Evolutionary conservation across 495 filamentous ascomycete genomes (phyloP), one percentile per base, ranked within the genome.

Genomic region (Podospora australis): DNA sequence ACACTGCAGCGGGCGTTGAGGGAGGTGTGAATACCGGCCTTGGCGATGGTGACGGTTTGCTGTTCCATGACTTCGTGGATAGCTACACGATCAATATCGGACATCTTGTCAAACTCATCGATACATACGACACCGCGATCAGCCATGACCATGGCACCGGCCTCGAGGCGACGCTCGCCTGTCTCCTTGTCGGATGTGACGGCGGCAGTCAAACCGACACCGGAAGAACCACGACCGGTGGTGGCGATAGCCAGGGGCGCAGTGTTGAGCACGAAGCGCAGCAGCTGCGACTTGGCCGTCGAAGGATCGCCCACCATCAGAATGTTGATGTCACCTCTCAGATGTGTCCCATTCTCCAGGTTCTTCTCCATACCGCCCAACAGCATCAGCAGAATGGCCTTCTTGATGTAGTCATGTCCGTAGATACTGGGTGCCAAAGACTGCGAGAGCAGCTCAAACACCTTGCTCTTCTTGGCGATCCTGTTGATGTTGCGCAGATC

Each of bases 11-110:
- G 82, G 25, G 92, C 94, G 58, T 99, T 99, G 48, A 99, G 79
- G 17, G 89, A 95, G 5, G 92, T 99, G 68, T 99, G 92, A 40
- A 99, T 99, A 54, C 92, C 92, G 4, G 92, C 92, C 70, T 99
- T 99, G 22, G 92, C 92, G 58, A 99, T 97, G 22, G 92, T 99
- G 50, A 99, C 92, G 0, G 92, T 99, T 64, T 99, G 92, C 71
- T 99, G 92, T 68, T 99, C 92, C 92, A 99, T 99, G 47, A 99
- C 92, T 88, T 99, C 92, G 78, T 99, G 92, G 58, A 99, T 99
- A 39, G 92, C 92, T 17, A 99, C 92, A 55, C 92, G 83, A 65
- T 99, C 92, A 29, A 97, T 84, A 66, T 97, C 92, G 53, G 87
- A 94, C 92, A 99, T 99, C 70, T 99, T 99, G 70, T 99, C 92